Percentiles rank a stretch among this genome's conserved stretches.
These are phyloP conservation scores for Lichtheimia hyalospora DNA, from an alignment of 371 early-diverging fungal genomes.

Conservation along the genomic window DNA sequence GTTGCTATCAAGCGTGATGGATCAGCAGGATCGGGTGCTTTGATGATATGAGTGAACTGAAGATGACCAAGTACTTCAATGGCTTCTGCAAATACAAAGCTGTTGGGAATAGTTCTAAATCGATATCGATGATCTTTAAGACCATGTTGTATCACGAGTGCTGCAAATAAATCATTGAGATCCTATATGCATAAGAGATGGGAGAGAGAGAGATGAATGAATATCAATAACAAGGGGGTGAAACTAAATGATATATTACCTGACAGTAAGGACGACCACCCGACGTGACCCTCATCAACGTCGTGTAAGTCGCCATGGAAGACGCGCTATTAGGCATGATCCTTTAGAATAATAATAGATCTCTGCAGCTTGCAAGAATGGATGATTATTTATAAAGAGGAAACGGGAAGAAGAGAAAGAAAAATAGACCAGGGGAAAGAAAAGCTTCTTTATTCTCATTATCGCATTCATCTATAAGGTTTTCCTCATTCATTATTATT, in stretches of 20 bases:
- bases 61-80: constrained; percentile 44
- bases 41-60: constrained; percentile 52
- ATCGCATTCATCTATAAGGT: constrained; percentile 7
- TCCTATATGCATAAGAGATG: constrained; percentile 22
- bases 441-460: constrained; percentile 16
- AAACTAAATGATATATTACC: constrained; percentile 13
- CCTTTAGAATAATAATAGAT: too few species aligned
- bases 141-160: constrained; percentile 37
- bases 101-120: constrained; percentile 51
- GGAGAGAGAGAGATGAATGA: background rate
- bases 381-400: background rate
- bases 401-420: background rate
- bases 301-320: constrained; percentile 17
- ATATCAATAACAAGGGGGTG: background rate
- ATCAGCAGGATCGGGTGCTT: constrained; percentile 31
- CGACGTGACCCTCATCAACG: constrained; percentile 31
- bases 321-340: constrained; percentile 6
- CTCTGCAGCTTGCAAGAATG: too few species aligned
- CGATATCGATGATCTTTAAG: constrained; percentile 42
- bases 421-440: constrained; percentile 1
- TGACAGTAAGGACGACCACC: constrained; percentile 34
- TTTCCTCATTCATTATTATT: background rate
- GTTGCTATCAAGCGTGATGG: background rate
- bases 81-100: constrained; percentile 57
- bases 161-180: constrained; percentile 44